phyloP scores from a whole-genome alignment of 495 filamentous ascomycete species.

The Aspergillus ellipticus region DNA sequence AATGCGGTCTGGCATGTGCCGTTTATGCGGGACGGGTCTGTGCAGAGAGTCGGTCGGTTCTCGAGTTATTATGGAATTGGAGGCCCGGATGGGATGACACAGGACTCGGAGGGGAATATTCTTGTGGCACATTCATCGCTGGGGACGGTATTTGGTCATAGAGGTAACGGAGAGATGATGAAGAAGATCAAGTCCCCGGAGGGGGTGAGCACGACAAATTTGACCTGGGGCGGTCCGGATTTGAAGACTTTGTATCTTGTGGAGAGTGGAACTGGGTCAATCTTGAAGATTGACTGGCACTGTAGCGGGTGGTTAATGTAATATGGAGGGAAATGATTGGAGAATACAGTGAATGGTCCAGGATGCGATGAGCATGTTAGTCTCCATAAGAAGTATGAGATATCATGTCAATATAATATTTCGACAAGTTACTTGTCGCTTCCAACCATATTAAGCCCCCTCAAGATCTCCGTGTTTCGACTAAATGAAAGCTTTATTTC shows the following conservation, averaged over 20 bases:
- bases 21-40: not conserved
- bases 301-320: conserved; percentile 4
- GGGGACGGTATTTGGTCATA: conserved; percentile 10
- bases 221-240: conserved; percentile 4
- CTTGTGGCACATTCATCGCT: conserved; percentile 10
- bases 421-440: no score
- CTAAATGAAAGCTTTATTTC: no score
- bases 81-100: conserved; percentile 8
- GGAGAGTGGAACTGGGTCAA: conserved; percentile 8
- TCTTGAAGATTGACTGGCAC: conserved; percentile 8
- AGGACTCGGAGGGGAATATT: conserved; percentile 6
- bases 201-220: conserved; percentile 4
- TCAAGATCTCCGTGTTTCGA: no score
- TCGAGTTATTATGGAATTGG: conserved; percentile 12
- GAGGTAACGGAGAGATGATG: conserved; percentile 3
- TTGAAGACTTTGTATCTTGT: conserved; percentile 4
- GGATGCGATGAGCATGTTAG: no score
- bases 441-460: no score
- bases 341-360: not conserved
- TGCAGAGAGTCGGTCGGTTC: conserved; percentile 8
- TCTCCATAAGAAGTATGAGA: no score
- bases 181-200: not conserved
- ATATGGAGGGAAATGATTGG: not conserved
- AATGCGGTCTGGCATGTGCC: conserved; percentile 3
- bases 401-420: no score